Base-by-base conservation (phyloP, 495 filamentous ascomycete genomes). In the Immersiella caudata region DNA sequence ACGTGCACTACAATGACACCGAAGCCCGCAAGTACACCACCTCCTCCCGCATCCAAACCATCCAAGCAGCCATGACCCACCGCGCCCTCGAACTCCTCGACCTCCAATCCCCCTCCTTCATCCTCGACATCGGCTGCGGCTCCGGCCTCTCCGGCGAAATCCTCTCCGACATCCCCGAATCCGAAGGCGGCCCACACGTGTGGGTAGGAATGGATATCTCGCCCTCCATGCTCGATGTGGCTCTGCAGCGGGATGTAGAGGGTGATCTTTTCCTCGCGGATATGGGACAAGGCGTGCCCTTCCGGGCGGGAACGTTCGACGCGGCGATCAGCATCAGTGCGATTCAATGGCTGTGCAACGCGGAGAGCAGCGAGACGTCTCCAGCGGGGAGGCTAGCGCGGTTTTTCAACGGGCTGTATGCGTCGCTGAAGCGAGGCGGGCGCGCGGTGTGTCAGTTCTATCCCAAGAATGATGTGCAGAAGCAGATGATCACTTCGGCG, bases 21-120 rank as follows among this genome's bases (percentile, higher is more conserved):
- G 93, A 96, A 82, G 93, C 95, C 16, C 89, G 89, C 76, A 94
- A 97, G 82, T 99, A 99, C 81, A 99, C 96, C n/a, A 97, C 94
- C 29, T 92, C 88, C 63, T 97, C 93, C 21, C 93, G 95, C 63
- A 98, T 99, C 74, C 90, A 93, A 72, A 92, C 91, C 69, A 95
- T 99, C 76, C 95, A 99, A 79, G 89, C 93, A 16, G 85, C 88
- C 61, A 99, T 99, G 95, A 96, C 95, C 33, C 82, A 91, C 68
- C 92, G 95, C 59, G 94, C 94, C 40, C 91, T 99, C 68, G 87
- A 92, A 66, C 91, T 99, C 40, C 92, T 99, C 73, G 82, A 89
- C 75, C 91, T 98, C 46, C 74, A 84, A n/a, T 79, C 82, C 8
- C 92, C 96, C 12, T 94, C 91, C 51, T 74, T 97, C 51, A 92